Percentiles rank a stretch among this genome's conserved stretches.
phyloP scores from a whole-genome alignment of 805 yeast species.

The Alloascoidea hylecoeti region DNA sequence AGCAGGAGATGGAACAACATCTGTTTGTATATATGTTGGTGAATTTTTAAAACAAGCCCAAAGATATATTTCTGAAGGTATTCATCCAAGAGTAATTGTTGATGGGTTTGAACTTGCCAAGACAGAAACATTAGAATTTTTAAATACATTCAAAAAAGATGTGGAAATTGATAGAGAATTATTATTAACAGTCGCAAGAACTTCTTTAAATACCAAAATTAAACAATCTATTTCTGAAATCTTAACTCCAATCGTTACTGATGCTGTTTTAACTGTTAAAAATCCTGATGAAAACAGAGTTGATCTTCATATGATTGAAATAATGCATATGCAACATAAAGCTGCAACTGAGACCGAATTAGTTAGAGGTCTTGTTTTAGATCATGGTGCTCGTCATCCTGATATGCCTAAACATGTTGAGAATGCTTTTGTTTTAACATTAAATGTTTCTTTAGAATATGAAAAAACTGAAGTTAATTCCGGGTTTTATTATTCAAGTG shows the following conservation, averaged over 20 bases:
- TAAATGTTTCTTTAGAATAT: slow-evolving; percentile 90
- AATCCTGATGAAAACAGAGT: slow-evolving; percentile 30
- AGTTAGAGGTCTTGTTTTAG: slow-evolving; percentile 81
- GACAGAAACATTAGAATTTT: slow-evolving; percentile 51
- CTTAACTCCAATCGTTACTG: slow-evolving; percentile 89
- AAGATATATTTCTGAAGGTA: slow-evolving; percentile 81
- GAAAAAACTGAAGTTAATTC: slow-evolving; percentile 97
- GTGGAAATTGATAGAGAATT: slow-evolving; percentile 69
- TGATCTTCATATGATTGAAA: slow-evolving; percentile 95
- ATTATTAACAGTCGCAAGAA: slow-evolving; percentile 80
- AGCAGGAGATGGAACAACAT: slow-evolving; percentile 98
- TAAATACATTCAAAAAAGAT: slow-evolving; percentile 49
- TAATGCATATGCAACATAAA: slow-evolving; percentile 96
- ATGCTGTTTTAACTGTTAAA: slow-evolving; percentile 78
- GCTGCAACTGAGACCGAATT: slow-evolving; percentile 73
- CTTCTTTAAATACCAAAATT: slow-evolving; percentile 82
- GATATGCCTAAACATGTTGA: slow-evolving; percentile 89
- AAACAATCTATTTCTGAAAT: slow-evolving; percentile 62
- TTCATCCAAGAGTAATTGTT: slow-evolving; percentile 87
- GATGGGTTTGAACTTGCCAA: slow-evolving; percentile 94
- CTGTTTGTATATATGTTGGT: slow-evolving; percentile 89
- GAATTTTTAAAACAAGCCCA: slow-evolving; percentile 92
- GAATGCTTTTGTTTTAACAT: slow-evolving; percentile 73
- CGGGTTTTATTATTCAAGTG: slow-evolving; percentile 85
- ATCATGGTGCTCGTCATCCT: slow-evolving; percentile 98